Conservation (phyloP, 2,329 filamentous ascomycete genomes). For the Microascus cirrosus region DNA sequence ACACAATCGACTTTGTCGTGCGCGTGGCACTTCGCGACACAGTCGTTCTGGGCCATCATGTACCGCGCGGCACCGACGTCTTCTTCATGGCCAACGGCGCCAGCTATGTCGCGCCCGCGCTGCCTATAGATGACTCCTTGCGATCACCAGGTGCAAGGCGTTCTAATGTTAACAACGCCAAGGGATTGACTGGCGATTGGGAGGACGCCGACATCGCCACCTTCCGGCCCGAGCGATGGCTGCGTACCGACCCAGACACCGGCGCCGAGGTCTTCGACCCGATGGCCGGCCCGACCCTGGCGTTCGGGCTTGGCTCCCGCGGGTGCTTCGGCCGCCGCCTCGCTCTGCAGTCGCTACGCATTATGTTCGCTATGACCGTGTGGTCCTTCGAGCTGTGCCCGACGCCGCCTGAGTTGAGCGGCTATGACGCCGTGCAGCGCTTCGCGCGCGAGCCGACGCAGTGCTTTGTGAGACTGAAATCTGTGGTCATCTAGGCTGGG, state of each 20-base stretch:
- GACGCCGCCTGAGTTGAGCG: conserved; percentile 7
- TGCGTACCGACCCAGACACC: neutral
- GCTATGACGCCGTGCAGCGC: conserved; percentile 15
- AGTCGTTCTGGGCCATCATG: conserved; percentile 12
- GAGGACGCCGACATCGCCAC: conserved; percentile 7
- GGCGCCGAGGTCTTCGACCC: conserved; percentile 15
- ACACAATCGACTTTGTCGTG: conserved; percentile 7
- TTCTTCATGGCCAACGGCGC: conserved; percentile 8
- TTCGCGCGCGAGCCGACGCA: conserved; percentile 19
- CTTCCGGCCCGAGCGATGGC: conserved; percentile 7
- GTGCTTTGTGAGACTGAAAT: conserved; percentile 14
- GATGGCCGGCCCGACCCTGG: conserved; percentile 20
- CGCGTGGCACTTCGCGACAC: conserved; percentile 11
- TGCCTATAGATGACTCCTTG: conserved; percentile 7
- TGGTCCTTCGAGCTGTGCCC: conserved; percentile 14
- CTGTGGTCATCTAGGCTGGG: neutral
- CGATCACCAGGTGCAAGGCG: neutral
- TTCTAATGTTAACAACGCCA: conserved; percentile 1
- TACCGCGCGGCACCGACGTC: conserved; percentile 16
- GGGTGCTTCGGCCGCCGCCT: conserved; percentile 24
- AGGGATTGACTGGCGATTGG: conserved; percentile 11
- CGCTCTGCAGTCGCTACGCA: conserved; percentile 16
- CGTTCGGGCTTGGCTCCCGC: conserved; percentile 23
- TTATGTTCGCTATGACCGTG: conserved; percentile 14
- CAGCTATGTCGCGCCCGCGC: conserved; percentile 1